Evolutionary conservation across 495 filamentous ascomycete genomes (phyloP).

Genomic region (Annulohypoxylon nitens): DNA sequence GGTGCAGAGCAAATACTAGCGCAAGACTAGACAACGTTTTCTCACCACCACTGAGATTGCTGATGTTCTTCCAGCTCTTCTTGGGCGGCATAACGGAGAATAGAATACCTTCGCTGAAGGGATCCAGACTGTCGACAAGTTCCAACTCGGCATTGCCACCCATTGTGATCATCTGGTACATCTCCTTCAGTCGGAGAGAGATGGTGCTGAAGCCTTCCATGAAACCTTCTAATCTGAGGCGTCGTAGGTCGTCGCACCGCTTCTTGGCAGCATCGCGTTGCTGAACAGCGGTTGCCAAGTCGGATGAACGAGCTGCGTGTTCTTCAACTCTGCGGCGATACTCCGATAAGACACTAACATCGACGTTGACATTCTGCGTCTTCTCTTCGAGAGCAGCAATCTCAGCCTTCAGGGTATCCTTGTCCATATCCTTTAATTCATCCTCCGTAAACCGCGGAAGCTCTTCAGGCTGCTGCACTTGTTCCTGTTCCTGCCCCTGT

Average conservation of each 20-base stretch:
- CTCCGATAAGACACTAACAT: conserved; percentile 90
- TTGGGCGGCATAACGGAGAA: conserved; percentile 99
- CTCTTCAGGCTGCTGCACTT: conserved; percentile 55
- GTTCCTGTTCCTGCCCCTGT: conserved; percentile 40
- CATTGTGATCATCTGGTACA: conserved; percentile 99
- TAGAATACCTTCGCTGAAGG: conserved; percentile 95
- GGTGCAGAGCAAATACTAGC: conserved; percentile 95
- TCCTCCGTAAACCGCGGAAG: conserved; percentile 88
- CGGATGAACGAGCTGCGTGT: conserved; percentile 81
- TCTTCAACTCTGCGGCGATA: conserved; percentile 93
- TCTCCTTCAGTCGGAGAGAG: conserved; percentile 96
- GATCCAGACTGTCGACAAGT: conserved; percentile 93
- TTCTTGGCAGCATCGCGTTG: conserved; percentile 88
- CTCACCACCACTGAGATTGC: conserved; percentile 93
- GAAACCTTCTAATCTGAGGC: conserved; percentile 91
- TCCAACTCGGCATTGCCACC: conserved; percentile 98
- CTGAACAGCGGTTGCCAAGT: conserved; percentile 79
- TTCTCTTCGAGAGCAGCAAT: conserved; percentile 94
- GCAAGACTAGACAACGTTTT: conserved; percentile 96
- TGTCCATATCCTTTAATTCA: conserved; percentile 93
- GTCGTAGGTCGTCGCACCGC: conserved; percentile 89
- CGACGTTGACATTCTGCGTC: conserved; percentile 87
- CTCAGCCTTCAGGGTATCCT: conserved; percentile 84
- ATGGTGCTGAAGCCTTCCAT: conserved; percentile 98
- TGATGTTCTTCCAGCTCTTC: conserved; percentile 99